Evolutionary conservation across 805 yeast genomes (phyloP).

Genomic region (Metschnikowia kunwiensis): DNA sequence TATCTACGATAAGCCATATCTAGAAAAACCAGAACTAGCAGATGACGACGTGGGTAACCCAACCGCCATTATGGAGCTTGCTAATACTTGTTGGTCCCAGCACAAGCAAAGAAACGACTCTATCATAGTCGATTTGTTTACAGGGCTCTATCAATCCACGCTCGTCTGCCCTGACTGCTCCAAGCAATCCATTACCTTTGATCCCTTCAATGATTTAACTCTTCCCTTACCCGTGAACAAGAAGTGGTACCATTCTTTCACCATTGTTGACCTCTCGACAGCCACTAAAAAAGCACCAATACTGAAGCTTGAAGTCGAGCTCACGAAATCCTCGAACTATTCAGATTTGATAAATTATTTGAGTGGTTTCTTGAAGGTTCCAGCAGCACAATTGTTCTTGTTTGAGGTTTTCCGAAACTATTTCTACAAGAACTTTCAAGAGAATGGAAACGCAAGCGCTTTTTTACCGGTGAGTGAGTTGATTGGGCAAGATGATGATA

Average conservation of each 20-base stretch:
- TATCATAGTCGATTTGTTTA: conserved; percentile 76
- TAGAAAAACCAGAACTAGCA: conserved; percentile 80
- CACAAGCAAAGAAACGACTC: conserved; percentile 84
- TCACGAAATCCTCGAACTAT: conserved; percentile 62
- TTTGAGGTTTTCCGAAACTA: conserved; percentile 55
- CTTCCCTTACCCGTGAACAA: conserved; percentile 79
- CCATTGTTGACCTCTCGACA: conserved; percentile 51
- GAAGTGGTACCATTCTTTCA: conserved; percentile 65
- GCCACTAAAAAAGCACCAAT: conserved; percentile 41
- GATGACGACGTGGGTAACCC: conserved; percentile 58
- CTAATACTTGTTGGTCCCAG: conserved; percentile 73
- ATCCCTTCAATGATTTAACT: conserved; percentile 88
- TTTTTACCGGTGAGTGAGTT: conserved; percentile 67
- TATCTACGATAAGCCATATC: conserved; percentile 75
- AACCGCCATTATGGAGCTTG: conserved; percentile 56
- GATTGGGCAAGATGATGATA: conserved; percentile 58
- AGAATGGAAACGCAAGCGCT: conserved; percentile 47
- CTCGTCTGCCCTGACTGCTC: conserved; percentile 82
- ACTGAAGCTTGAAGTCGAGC: conserved; percentile 62
- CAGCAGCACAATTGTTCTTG: conserved; percentile 26
- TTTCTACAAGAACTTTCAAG: conserved; percentile 67
- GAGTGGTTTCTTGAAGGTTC: conserved; percentile 42
- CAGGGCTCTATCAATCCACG: conserved; percentile 88
- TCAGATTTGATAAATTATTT: conserved; percentile 62
- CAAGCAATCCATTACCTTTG: conserved; percentile 82